phyloP scores from a whole-genome alignment of 306 rosid species.

The Adenanthera pavonina region DNA sequence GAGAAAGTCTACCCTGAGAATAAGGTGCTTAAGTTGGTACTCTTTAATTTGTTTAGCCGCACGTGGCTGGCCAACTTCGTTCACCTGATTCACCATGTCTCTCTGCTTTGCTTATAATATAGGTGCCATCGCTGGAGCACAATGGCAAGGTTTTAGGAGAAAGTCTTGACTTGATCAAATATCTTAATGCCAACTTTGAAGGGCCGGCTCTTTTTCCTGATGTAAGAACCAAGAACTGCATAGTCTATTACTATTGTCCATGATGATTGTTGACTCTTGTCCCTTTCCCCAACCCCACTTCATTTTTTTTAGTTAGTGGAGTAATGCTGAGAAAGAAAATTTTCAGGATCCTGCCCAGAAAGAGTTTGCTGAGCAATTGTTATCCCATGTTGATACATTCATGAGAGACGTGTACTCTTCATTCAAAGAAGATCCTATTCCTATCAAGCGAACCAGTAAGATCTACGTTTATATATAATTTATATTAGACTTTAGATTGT shows the following conservation, averaged over 20 bases:
- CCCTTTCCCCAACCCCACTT: neutral
- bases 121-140: constrained; percentile 95
- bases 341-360: constrained; percentile 69
- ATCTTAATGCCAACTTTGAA: constrained; percentile 61
- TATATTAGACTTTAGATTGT: neutral
- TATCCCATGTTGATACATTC: constrained; percentile 57
- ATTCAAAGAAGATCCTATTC: constrained; percentile 54
- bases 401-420: constrained; percentile 36
- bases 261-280: neutral
- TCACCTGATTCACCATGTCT: neutral
- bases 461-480: constrained; percentile 24
- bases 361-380: constrained; percentile 65
- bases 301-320: neutral
- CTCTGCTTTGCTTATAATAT: constrained; percentile 2
- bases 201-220: constrained; percentile 61
- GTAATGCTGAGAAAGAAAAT: neutral
- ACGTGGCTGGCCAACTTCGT: neutral
- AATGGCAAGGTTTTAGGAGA: constrained; percentile 82
- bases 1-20: constrained; percentile 81
- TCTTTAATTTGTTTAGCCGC: neutral
- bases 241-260: neutral
- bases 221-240: constrained; percentile 59
- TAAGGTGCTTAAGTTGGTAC: constrained; percentile 51
- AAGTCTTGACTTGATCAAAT: constrained; percentile 86
- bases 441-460: constrained; percentile 54